Evolutionary conservation across 2,329 filamentous ascomycete genomes (phyloP).

Genomic region (Colletotrichum truncatum): DNA sequence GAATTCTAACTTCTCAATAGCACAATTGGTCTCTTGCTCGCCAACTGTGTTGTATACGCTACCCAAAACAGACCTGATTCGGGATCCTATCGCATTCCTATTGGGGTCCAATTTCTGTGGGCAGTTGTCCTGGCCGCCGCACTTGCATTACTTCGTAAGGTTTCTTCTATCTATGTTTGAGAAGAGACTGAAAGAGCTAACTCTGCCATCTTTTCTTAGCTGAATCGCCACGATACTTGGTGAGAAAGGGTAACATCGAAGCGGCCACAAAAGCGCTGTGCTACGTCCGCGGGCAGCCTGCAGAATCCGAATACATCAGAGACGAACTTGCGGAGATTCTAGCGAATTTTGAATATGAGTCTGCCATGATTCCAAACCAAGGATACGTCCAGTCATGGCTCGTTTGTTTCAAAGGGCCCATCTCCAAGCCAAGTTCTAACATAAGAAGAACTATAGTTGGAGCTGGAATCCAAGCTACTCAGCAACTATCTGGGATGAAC

Average conservation of each 20-base stretch:
- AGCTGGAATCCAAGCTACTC: slow-evolving; percentile 68
- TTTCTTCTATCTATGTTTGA: slow-evolving; percentile 51
- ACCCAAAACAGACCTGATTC: slow-evolving; percentile 68
- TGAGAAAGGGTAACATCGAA: slow-evolving; percentile 72
- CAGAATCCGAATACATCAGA: slow-evolving; percentile 72
- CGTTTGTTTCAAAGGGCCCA: slow-evolving; percentile 64
- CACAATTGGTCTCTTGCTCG: slow-evolving; percentile 76
- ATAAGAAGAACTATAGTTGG: slow-evolving; percentile 66
- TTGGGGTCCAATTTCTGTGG: slow-evolving; percentile 71
- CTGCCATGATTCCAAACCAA: slow-evolving; percentile 62
- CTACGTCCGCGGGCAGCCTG: slow-evolving; percentile 71
- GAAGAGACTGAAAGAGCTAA: too few relatives aligned
- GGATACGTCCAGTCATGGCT: slow-evolving; percentile 70
- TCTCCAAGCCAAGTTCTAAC: slow-evolving; percentile 63
- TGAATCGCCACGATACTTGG: slow-evolving; percentile 77
- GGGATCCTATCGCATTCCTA: slow-evolving; percentile 76
- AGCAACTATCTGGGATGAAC: slow-evolving; percentile 67
- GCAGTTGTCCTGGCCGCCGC: slow-evolving; percentile 47
- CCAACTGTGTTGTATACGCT: slow-evolving; percentile 73
- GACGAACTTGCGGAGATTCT: slow-evolving; percentile 78
- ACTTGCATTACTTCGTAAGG: slow-evolving; percentile 45
- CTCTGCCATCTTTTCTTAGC: too few relatives aligned
- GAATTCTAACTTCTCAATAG: neutral
- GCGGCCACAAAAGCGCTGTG: slow-evolving; percentile 66
- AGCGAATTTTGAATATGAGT: slow-evolving; percentile 78